These are phyloP conservation scores for Zymoseptoria tritici DNA, from an alignment of 2,329 filamentous ascomycete species.

Conservation along the genomic window DNA sequence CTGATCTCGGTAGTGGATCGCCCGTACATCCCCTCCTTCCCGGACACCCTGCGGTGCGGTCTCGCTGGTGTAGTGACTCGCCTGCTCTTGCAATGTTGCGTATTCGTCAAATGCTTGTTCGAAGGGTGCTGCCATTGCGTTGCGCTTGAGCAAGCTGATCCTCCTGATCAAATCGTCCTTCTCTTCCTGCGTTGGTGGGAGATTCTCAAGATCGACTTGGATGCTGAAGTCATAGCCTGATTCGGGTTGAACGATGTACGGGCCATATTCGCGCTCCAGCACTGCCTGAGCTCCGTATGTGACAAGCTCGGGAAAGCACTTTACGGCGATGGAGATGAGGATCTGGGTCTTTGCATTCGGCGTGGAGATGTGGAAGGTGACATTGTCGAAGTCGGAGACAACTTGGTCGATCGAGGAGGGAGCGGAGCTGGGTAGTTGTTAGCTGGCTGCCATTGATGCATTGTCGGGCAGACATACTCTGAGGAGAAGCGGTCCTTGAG, in stretches of 20 bases:
- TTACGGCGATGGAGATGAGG: constrained; percentile 85
- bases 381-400: constrained; percentile 97
- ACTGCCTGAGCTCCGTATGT: constrained; percentile 89
- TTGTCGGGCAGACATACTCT: constrained; percentile 18
- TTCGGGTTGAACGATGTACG: constrained; percentile 82
- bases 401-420: constrained; percentile 93
- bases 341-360: constrained; percentile 92
- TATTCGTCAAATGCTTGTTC: constrained; percentile 95
- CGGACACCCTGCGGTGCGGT: constrained; percentile 82
- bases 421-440: constrained; percentile 56
- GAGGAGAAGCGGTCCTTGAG: constrained; percentile 80
- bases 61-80: constrained; percentile 86
- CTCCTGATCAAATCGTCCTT: constrained; percentile 79
- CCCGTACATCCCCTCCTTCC: constrained; percentile 88
- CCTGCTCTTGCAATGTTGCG: constrained; percentile 75
- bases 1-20: constrained; percentile 97
- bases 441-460: constrained; percentile 15
- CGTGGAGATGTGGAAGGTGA: constrained; percentile 97
- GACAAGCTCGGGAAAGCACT: constrained; percentile 88
- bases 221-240: constrained; percentile 94
- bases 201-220: constrained; percentile 75
- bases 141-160: constrained; percentile 89
- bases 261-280: constrained; percentile 87
- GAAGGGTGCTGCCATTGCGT: constrained; percentile 97
- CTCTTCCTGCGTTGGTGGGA: constrained; percentile 77